Evolutionary conservation across 108 stramenopile species (phyloP), one percentile per base, ranked within the genome.

Genomic region (Aurantiochytrium sp.): DNA sequence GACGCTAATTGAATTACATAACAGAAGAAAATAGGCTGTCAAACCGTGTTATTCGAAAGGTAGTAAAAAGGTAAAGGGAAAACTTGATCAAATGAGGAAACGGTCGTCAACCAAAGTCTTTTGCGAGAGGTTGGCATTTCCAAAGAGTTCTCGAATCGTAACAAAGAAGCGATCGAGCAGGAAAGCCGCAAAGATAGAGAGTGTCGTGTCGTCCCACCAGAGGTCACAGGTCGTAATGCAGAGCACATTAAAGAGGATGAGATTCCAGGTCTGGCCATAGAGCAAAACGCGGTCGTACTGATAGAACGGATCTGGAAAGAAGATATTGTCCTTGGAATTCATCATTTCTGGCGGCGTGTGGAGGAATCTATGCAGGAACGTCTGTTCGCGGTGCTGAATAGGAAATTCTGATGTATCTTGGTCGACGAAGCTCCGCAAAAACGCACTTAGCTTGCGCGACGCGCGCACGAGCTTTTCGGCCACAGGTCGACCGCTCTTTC

Each of bases 201-300:
- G 83, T 16, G 89, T 87, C 8, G 95, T 60, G 83, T 93, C 88
- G 59, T 88, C 89, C 49, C 95, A 95, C 87, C 90, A 91, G 60
- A 96, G 88, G 89, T 95, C 94, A 43, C 91, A 89, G 42, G 90
- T 59, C 53, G 94, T 92, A 90, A 94, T 95, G 4, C 93, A 89
- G n/a, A 95, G 90, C 53, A 95, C 90, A 51, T 96, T 93, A 55
- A 96, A 94, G 18, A 95, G 59, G 12, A 95, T 76, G 5, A 96
- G 88, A 58, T 96, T 94, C 25, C 89, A 42, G 73, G 96, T 95
- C 55, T 89, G 89, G 23, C 95, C 96, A 12, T 95, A 91, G 53
- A 96, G 94, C 25, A 93, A 90, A 10, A 91, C 89, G 72, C 91
- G 83, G 8, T 87, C 87, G 23, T 60, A 19, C 58, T 83, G 51